Conservation (phyloP, 1,139 yeast genomes). For the Zygosaccharomyces pseudobailii region DNA sequence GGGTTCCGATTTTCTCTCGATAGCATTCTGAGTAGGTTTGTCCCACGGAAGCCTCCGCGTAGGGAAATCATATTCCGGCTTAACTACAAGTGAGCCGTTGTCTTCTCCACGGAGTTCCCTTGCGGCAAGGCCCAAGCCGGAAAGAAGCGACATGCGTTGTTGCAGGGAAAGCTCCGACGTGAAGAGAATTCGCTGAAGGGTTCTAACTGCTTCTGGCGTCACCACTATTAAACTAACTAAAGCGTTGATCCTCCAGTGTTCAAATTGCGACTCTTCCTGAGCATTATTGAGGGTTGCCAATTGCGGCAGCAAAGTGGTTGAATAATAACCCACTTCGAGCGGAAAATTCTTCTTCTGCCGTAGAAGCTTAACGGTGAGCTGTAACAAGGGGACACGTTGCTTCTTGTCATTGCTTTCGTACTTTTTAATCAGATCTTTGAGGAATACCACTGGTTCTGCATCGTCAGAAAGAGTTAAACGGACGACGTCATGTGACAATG, state of each 20-base stretch:
- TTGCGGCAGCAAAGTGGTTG: slow-evolving; percentile 42
- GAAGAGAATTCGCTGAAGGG: slow-evolving; percentile 43
- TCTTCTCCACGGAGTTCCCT: slow-evolving; percentile 59
- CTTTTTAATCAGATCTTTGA: slow-evolving; percentile 35
- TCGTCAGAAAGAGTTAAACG: slow-evolving; percentile 25
- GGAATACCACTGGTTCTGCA: slow-evolving; percentile 31
- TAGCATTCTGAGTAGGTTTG: slow-evolving; percentile 4
- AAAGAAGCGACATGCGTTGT: slow-evolving; percentile 53
- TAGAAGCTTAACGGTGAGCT: slow-evolving; percentile 32
- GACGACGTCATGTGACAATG: slow-evolving; percentile 12
- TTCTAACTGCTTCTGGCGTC: slow-evolving; percentile 40
- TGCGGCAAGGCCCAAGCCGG: slow-evolving; percentile 54
- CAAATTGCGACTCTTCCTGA: slow-evolving; percentile 50
- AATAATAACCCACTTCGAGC: slow-evolving; percentile 40
- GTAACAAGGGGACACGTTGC: slow-evolving; percentile 22
- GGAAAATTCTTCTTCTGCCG: slow-evolving; percentile 36
- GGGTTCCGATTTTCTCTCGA: slow-evolving; percentile 13
- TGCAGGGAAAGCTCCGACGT: slow-evolving; percentile 66
- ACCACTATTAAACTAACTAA: slow-evolving; percentile 52
- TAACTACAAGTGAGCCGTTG: slow-evolving; percentile 40
- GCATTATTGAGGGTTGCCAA: slow-evolving; percentile 45
- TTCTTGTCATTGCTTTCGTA: slow-evolving; percentile 19
- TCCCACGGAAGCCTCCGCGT: slow-evolving; percentile 32
- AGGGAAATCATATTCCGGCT: slow-evolving; percentile 35
- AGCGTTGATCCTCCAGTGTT: slow-evolving; percentile 50